Evolutionary conservation across 805 yeast genomes (phyloP).

Genomic region (Saccharomycopsis olivae): DNA sequence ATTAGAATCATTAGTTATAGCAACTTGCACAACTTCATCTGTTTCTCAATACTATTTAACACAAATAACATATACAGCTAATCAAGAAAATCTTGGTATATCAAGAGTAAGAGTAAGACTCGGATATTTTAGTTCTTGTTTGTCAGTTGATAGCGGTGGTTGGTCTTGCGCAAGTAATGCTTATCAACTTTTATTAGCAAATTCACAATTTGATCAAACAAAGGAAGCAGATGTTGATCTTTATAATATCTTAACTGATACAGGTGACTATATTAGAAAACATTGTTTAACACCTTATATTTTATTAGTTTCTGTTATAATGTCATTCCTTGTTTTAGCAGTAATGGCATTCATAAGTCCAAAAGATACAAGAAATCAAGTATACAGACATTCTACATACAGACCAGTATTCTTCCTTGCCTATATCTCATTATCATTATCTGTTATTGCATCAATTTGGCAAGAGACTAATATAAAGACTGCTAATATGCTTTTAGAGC

Average conservation of each 20-base stretch:
- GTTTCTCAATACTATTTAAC: constrained; percentile 9
- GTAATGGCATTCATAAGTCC: constrained; percentile 14
- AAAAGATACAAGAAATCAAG: neutral
- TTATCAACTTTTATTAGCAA: constrained; percentile 3
- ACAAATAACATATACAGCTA: constrained; percentile 3
- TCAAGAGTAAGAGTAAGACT: constrained; percentile 5
- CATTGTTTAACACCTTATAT: constrained; percentile 18
- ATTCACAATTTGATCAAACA: constrained; percentile 4
- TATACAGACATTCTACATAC: neutral
- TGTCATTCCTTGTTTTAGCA: constrained; percentile 8
- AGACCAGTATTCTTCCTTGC: constrained; percentile 8
- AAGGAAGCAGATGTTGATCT: constrained; percentile 7
- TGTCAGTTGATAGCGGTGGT: constrained; percentile 1
- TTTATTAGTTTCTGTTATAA: constrained; percentile 12
- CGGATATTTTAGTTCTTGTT: constrained; percentile 17
- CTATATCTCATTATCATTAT: constrained; percentile 11
- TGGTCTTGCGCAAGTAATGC: constrained; percentile 16
- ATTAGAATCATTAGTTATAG: constrained; percentile 17
- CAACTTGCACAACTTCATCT: constrained; percentile 11
- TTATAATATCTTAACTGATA: constrained; percentile 12
- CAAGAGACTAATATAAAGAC: constrained; percentile 18
- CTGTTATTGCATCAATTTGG: constrained; percentile 18
- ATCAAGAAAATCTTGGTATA: constrained; percentile 2
- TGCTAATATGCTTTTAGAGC: constrained; percentile 10
- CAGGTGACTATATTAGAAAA: constrained; percentile 13